Evolutionary conservation across 352 stramenopile genomes (phyloP).

Genomic region (Phytophthora cryptogea): DNA sequence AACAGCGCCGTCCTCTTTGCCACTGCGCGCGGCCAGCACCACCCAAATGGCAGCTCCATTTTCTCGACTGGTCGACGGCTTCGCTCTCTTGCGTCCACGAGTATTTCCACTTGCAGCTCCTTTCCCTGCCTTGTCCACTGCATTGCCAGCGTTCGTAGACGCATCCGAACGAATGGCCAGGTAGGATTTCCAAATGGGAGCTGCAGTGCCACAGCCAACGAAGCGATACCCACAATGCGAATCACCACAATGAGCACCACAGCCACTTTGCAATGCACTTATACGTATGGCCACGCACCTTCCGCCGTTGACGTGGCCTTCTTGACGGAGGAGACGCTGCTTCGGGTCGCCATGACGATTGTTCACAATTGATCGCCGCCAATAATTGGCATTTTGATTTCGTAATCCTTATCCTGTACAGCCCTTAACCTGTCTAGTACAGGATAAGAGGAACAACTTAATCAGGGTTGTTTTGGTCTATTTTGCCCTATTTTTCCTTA

Average conservation of each 20-base stretch:
- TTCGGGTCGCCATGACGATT: constrained; percentile 19
- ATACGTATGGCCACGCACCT: constrained; percentile 16
- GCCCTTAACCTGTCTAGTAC: too few species aligned
- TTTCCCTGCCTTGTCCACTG: constrained; percentile 1
- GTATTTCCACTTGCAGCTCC: background rate
- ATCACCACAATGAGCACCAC: constrained; percentile 7
- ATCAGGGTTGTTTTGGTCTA: background rate
- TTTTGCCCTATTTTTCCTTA: constrained; percentile 5
- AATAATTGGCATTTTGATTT: constrained; percentile 12
- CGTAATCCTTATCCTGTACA: background rate
- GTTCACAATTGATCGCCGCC: constrained; percentile 21
- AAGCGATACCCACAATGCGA: constrained; percentile 3
- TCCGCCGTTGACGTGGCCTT: constrained; percentile 30
- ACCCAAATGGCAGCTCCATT: constrained; percentile 27
- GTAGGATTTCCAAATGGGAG: constrained; percentile 75
- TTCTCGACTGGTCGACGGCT: constrained; percentile 26
- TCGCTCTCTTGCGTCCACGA: constrained; percentile 49
- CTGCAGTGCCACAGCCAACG: constrained; percentile 23
- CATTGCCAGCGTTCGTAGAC: constrained; percentile 8
- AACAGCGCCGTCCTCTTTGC: constrained; percentile 14
- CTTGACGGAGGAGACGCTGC: constrained; percentile 33
- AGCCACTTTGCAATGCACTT: background rate
- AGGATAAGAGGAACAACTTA: too few species aligned
- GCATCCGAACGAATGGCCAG: constrained; percentile 45
- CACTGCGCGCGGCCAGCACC: constrained; percentile 24